Evolutionary conservation across 345 rosid species (phyloP), one percentile per base, ranked within the genome.

Genomic region (Cardiospermum halicacabum): DNA sequence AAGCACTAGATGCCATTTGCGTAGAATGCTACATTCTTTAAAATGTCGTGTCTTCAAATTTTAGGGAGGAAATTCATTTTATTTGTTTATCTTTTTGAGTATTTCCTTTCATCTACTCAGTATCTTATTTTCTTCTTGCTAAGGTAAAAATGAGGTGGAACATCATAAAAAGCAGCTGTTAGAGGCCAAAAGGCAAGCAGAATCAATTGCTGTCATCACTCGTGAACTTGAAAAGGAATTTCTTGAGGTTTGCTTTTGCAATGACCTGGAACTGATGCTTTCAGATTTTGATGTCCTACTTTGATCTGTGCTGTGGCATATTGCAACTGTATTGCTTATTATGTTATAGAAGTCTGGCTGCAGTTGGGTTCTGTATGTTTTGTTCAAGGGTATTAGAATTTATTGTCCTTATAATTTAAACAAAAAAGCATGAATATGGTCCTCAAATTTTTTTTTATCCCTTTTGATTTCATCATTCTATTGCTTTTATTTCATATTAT

Each of bases 151-250:
- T 69, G 89, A 82, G 64, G 82, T 80, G 63, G 89, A 88, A 70
- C 77, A 62, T 39, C 66, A 60, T 68, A 80, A 77, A 68, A 60
- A 56, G 60, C 78, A 63, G 67, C 88, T 93, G 37, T 65, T 80
- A 67, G 77, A 79, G 68, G 97, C 97, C 62, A 93, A 93, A 83
- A 80, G 74, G 68, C 67, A 76, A 60, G 97, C 98, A 65, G 97
- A 93, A 78, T 82, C 94, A 39, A 68, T 90, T 70, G 83, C 94
- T 18, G 25, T 60, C 56, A 83, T 93, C 60, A 93, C 97, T 67
- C 89, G 96, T 48, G 88, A 85, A 69, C 94, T 90, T 69, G 83
- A 72, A 69, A 81, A 76, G 78, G 85, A 78, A 50, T 93, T 93
- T 73, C 82, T 81, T 70, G 88, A 90, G 95, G 95, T 88, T 64